phyloP scores from a whole-genome alignment of 345 rosid genomes.

The Gossypium sturtianum region DNA sequence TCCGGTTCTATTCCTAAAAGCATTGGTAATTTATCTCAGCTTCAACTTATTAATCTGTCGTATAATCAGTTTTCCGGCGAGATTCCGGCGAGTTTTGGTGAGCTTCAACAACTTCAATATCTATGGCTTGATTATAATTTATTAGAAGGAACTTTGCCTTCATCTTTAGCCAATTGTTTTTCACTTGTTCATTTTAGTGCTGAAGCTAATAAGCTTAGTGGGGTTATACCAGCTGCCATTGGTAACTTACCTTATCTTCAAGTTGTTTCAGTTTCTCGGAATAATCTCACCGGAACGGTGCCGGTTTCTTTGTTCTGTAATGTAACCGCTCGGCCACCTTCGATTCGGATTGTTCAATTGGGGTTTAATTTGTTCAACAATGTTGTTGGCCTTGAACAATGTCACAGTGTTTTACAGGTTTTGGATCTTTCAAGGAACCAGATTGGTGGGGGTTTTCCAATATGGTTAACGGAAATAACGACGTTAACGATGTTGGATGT shows the following conservation, averaged over 20 bases:
- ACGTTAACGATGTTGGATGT: constrained; percentile 51
- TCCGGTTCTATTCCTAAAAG: constrained; percentile 58
- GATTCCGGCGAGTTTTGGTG: constrained; percentile 67
- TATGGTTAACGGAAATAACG: constrained; percentile 48
- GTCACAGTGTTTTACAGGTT: constrained; percentile 49
- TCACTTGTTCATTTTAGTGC: constrained; percentile 78
- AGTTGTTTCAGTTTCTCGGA: constrained; percentile 54
- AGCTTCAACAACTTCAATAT: constrained; percentile 56
- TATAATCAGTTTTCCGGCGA: constrained; percentile 66
- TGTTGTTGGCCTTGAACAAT: constrained; percentile 43
- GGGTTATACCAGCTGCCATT: constrained; percentile 74
- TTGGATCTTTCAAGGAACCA: constrained; percentile 59
- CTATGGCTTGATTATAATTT: constrained; percentile 71
- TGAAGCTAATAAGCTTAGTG: constrained; percentile 58
- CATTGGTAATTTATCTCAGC: constrained; percentile 48
- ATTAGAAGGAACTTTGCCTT: constrained; percentile 75
- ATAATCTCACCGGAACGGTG: constrained; percentile 62
- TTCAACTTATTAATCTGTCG: constrained; percentile 74
- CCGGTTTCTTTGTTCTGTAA: constrained; percentile 68
- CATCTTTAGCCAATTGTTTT: constrained; percentile 73
- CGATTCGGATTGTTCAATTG: constrained; percentile 56
- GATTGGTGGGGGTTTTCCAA: constrained; percentile 53
- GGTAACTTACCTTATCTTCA: constrained; percentile 67
- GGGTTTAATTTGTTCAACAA: constrained; percentile 53
- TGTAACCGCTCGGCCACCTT: constrained; percentile 37